A percentile compares a stretch with the other conserved stretches of the same genome.
Conservation (phyloP, 1,284 basidiomycete genomes). For the Mycena sp. region DNA sequence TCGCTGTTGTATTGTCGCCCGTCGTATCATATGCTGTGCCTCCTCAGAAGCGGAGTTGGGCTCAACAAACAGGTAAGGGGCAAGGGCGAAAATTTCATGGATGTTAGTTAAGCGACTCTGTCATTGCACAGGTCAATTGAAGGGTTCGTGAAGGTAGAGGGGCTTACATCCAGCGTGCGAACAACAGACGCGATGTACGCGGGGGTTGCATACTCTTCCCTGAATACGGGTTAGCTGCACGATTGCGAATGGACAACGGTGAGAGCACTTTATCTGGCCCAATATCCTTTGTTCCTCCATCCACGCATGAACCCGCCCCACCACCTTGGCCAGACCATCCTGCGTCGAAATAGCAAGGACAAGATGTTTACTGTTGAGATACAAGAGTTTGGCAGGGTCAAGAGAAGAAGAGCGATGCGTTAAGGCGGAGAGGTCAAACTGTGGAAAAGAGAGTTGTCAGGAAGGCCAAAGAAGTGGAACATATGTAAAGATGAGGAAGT, state of each 20-base stretch:
- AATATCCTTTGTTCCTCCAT: constrained; percentile 49
- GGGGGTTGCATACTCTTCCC: constrained; percentile 58
- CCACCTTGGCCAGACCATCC: constrained; percentile 56
- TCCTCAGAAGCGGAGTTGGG: constrained; percentile 67
- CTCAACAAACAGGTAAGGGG: constrained; percentile 80
- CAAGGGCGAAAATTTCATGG: constrained; percentile 70
- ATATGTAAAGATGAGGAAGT: too few relatives aligned
- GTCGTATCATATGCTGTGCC: constrained; percentile 63
- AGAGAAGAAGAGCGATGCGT: constrained; percentile 82
- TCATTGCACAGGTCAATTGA: background rate
- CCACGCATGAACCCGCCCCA: constrained; percentile 55
- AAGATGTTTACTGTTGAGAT: constrained; percentile 83
- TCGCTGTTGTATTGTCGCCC: constrained; percentile 51
- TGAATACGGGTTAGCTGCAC: background rate
- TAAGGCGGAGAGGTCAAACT: constrained; percentile 78
- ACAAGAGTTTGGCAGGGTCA: constrained; percentile 76
- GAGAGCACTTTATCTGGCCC: constrained; percentile 39
- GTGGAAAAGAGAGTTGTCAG: background rate
- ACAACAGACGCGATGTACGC: constrained; percentile 70
- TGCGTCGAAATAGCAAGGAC: constrained; percentile 55
- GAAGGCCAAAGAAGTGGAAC: background rate
- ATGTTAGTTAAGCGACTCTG: constrained; percentile 79
- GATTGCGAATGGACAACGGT: background rate
- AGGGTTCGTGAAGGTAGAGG: background rate
- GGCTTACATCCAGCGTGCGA: constrained; percentile 56